These are phyloP conservation scores for Pseudonitzschia multiseries DNA, from an alignment of 108 stramenopile genomes.

Conservation along the genomic window DNA sequence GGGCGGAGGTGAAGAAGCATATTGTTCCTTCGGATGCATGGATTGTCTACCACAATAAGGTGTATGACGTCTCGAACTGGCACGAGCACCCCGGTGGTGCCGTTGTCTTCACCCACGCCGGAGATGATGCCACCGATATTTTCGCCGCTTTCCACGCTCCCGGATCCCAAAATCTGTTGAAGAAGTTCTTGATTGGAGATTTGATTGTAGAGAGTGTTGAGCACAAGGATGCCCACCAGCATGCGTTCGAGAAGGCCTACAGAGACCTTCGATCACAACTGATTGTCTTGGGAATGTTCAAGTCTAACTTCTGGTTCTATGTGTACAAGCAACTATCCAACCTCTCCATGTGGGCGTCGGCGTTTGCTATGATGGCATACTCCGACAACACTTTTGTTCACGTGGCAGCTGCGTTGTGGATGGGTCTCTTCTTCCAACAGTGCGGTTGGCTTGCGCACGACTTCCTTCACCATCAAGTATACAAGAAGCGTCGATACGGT, in stretches of 20 bases:
- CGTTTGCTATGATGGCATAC: slow-evolving; percentile 74
- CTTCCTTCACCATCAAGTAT: slow-evolving; percentile 98
- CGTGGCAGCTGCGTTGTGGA: slow-evolving; percentile 79
- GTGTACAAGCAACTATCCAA: slow-evolving; percentile 90
- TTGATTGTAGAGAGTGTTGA: slow-evolving; percentile 74
- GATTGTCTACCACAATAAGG: slow-evolving; percentile 93
- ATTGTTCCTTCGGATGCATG: slow-evolving; percentile 91
- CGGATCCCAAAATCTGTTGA: slow-evolving; percentile 86
- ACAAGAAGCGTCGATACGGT: slow-evolving; percentile 90
- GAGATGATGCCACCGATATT: slow-evolving; percentile 98
- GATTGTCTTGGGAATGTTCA: slow-evolving; percentile 94
- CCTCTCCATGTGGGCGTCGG: slow-evolving; percentile 79
- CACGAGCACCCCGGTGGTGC: slow-evolving; percentile 95
- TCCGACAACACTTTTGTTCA: slow-evolving; percentile 76
- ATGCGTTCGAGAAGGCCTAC: slow-evolving; percentile 95
- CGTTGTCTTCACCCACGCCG: slow-evolving; percentile 98
- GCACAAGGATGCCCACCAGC: slow-evolving; percentile 78
- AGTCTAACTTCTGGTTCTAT: slow-evolving; percentile 86
- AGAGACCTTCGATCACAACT: slow-evolving; percentile 90
- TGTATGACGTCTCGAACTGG: slow-evolving; percentile 98
- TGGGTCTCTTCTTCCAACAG: slow-evolving; percentile 99
- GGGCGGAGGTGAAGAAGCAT: slow-evolving; percentile 93
- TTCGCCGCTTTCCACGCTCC: slow-evolving; percentile 98
- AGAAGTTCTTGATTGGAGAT: slow-evolving; percentile 93
- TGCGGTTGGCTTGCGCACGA: slow-evolving; percentile 99